A percentile compares a stretch with the other conserved stretches of the same genome.
Conservation (phyloP, 805 yeast species). For the Metschnikowia reukaufii region DNA sequence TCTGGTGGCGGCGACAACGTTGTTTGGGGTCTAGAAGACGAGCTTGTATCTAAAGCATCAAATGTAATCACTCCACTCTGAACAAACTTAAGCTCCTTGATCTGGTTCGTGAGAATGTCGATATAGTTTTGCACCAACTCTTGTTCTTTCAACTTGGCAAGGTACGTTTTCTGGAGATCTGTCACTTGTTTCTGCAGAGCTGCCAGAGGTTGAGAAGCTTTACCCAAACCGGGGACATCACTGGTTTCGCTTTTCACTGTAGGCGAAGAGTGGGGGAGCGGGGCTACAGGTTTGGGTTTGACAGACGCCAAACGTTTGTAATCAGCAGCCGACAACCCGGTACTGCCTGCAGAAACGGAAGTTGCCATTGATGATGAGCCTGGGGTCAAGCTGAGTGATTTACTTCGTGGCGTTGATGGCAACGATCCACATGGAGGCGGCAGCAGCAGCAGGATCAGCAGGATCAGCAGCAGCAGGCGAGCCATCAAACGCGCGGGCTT, state of each 20-base stretch:
- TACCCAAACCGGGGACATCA: neutral
- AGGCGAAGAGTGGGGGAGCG: neutral
- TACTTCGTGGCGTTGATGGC: neutral
- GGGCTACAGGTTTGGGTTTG: neutral
- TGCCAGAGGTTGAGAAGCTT: neutral
- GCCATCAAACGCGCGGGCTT: neutral
- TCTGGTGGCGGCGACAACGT: slow-evolving; percentile 23
- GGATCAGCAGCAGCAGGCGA: neutral
- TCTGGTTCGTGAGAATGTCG: slow-evolving; percentile 42
- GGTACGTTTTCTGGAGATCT: slow-evolving; percentile 32
- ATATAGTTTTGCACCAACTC: slow-evolving; percentile 43
- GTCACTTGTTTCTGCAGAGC: slow-evolving; percentile 17
- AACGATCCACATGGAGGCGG: slow-evolving; percentile 1
- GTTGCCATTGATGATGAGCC: neutral
- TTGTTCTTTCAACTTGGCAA: slow-evolving; percentile 42
- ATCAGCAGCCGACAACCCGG: neutral
- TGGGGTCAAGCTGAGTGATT: neutral
- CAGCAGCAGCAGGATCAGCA: neutral
- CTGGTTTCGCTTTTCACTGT: neutral
- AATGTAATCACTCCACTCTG: slow-evolving; percentile 45
- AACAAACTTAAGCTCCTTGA: slow-evolving; percentile 42
- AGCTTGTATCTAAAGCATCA: slow-evolving; percentile 34
- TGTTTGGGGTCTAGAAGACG: slow-evolving; percentile 9
- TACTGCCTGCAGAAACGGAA: neutral
- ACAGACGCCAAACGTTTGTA: neutral